phyloP scores from a whole-genome alignment of 108 stramenopile species.

The Cyclotella sp. region DNA sequence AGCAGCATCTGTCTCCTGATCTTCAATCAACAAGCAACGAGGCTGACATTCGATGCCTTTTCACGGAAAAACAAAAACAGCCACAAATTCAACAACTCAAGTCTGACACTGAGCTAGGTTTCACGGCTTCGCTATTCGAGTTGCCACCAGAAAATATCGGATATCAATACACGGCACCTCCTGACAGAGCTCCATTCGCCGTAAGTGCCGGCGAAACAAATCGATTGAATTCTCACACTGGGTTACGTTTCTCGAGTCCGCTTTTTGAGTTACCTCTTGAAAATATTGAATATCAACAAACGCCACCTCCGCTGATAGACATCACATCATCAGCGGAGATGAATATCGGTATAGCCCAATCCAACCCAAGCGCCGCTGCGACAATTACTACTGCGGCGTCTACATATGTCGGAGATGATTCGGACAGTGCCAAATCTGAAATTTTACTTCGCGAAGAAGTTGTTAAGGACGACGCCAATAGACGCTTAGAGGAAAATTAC shows the following conservation, averaged over 20 bases:
- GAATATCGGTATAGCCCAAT: neutral
- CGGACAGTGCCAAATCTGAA: conserved; percentile 6
- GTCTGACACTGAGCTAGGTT: too few species aligned
- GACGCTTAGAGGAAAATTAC: conserved; percentile 24
- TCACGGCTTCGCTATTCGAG: too few species aligned
- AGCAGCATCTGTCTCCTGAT: neutral
- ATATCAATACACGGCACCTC: too few species aligned
- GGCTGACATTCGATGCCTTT: neutral
- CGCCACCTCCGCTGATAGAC: neutral
- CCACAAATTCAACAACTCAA: neutral
- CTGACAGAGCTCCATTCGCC: too few species aligned
- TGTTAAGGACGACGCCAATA: neutral
- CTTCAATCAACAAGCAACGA: neutral
- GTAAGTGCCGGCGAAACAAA: too few species aligned
- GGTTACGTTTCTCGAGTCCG: neutral
- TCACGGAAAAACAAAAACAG: neutral
- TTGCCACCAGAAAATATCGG: too few species aligned
- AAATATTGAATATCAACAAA: neutral
- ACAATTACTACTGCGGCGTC: conserved; percentile 21
- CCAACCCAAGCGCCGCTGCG: conserved; percentile 6
- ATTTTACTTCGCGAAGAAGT: neutral
- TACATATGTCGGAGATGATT: conserved; percentile 9
- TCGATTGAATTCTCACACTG: too few species aligned
- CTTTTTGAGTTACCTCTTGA: conserved; percentile 6
- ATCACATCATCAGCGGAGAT: neutral